A percentile compares a stretch with the other conserved stretches of the same genome.
Evolutionary conservation across 2,329 filamentous ascomycete genomes (phyloP).

Genomic region (Epicoccum sorghinum): DNA sequence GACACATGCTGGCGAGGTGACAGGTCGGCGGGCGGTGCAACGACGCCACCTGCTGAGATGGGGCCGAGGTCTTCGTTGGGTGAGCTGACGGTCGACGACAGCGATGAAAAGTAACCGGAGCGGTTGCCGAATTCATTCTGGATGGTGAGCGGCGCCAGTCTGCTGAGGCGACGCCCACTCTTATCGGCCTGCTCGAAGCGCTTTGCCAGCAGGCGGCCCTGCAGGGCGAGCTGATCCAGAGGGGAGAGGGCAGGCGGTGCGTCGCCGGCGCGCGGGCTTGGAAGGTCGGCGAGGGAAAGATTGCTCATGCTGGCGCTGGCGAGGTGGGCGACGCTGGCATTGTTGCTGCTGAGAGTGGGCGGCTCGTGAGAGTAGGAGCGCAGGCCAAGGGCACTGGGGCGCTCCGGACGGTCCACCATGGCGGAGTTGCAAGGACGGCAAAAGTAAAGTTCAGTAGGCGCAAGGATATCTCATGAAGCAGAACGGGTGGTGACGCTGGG

Average conservation of each 20-base stretch:
- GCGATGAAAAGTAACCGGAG: conserved; percentile 80
- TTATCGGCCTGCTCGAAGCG: conserved; percentile 79
- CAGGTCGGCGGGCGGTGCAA: conserved; percentile 29
- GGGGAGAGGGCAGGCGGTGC: conserved; percentile 90
- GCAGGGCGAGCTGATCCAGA: conserved; percentile 91
- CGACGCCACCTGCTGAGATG: conserved; percentile 12
- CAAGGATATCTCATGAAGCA: conserved; percentile 32
- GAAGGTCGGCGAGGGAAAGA: conserved; percentile 48
- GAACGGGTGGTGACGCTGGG: conserved; percentile 29
- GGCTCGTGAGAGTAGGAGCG: conserved; percentile 43
- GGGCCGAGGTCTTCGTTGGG: conserved; percentile 55
- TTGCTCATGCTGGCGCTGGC: conserved; percentile 42
- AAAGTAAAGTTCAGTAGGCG: conserved; percentile 21
- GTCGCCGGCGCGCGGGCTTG: conserved; percentile 59
- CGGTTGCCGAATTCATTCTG: conserved; percentile 80
- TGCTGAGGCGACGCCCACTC: conserved; percentile 79
- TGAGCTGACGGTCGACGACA: conserved; percentile 64
- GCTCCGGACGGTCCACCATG: conserved; percentile 38
- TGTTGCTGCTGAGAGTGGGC: conserved; percentile 21
- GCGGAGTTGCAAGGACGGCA: conserved; percentile 6
- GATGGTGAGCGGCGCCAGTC: conserved; percentile 81
- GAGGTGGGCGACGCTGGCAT: conserved; percentile 19
- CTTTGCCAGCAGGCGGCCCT: conserved; percentile 84
- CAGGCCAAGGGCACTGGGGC: conserved; percentile 42
- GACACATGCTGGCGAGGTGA: conserved; percentile 38